Evolutionary conservation across 2,329 filamentous ascomycete species (phyloP).

Genomic region (Fusarium poae): DNA sequence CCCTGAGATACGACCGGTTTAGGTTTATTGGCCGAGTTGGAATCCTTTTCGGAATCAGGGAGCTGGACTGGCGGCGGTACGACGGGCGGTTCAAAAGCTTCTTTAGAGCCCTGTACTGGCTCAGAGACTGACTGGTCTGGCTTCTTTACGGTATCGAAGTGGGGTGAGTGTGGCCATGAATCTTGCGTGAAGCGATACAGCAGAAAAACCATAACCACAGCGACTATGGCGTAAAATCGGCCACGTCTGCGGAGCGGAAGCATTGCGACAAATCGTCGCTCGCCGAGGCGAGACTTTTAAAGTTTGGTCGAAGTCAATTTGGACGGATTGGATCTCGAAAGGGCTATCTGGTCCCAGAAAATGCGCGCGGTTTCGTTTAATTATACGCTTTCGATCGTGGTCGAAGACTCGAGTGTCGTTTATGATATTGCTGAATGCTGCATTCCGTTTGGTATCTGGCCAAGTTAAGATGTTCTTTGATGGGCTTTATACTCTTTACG

Average conservation of each 20-base stretch:
- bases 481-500: slow-evolving; percentile 1
- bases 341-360: not conserved
- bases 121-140: slow-evolving; percentile 25
- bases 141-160: slow-evolving; percentile 24
- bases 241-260: slow-evolving; percentile 72
- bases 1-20: slow-evolving; percentile 27
- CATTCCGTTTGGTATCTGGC: slow-evolving; percentile 33
- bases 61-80: slow-evolving; percentile 35
- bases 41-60: slow-evolving; percentile 29
- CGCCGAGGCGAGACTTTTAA: slow-evolving; percentile 46
- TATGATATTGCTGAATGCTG: slow-evolving; percentile 18
- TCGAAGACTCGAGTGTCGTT: slow-evolving; percentile 22
- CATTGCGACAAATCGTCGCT: slow-evolving; percentile 45
- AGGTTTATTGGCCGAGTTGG: slow-evolving; percentile 20
- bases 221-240: slow-evolving; percentile 69
- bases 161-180: slow-evolving; percentile 53
- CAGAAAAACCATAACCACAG: slow-evolving; percentile 67
- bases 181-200: slow-evolving; percentile 64
- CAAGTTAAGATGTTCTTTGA: slow-evolving; percentile 1
- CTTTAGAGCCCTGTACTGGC: slow-evolving; percentile 28
- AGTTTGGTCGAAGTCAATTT: slow-evolving; percentile 4
- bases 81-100: slow-evolving; percentile 37
- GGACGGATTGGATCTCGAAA: not conserved
- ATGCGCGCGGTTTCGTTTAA: not conserved
- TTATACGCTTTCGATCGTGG: slow-evolving; percentile 13